Evolutionary conservation across 345 rosid species (phyloP).

Genomic region (Populus pruinosa): DNA sequence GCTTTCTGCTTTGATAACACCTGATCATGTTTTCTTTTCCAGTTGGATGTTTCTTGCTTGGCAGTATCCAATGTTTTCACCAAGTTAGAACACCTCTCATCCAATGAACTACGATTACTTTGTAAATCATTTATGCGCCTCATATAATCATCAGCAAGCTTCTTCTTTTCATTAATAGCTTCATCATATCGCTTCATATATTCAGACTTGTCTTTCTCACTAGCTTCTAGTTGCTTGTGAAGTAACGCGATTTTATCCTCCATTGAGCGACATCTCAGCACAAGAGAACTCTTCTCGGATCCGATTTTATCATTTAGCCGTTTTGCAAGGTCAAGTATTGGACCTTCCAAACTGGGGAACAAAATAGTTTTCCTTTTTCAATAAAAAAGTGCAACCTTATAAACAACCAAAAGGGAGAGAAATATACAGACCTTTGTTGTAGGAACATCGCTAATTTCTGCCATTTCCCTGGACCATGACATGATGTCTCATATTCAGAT

Average conservation of each 20-base stretch:
- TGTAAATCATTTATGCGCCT: conserved; percentile 71
- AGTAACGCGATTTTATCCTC: conserved; percentile 79
- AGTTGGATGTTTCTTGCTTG: conserved; percentile 64
- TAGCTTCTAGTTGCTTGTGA: conserved; percentile 81
- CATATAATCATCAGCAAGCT: conserved; percentile 74
- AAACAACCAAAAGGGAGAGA: not conserved
- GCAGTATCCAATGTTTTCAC: conserved; percentile 66
- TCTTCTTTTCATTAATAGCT: conserved; percentile 89
- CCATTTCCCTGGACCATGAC: conserved; percentile 92
- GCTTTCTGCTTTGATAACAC: conserved; percentile 69
- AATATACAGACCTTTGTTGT: conserved; percentile 68
- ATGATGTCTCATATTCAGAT: conserved; percentile 68
- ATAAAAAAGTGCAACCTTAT: not conserved
- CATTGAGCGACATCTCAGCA: conserved; percentile 71
- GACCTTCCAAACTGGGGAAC: conserved; percentile 78
- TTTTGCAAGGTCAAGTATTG: conserved; percentile 71
- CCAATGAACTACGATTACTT: conserved; percentile 68
- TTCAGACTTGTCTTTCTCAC: conserved; percentile 74
- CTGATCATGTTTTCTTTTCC: conserved; percentile 76
- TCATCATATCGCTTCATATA: conserved; percentile 90
- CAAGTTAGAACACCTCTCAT: conserved; percentile 77
- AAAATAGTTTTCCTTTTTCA: not conserved
- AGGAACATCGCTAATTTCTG: conserved; percentile 80
- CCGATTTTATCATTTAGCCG: conserved; percentile 75
- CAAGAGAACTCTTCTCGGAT: conserved; percentile 76